Evolutionary conservation across 163 green algal genomes (phyloP), one percentile per base, ranked within the genome.

Genomic region (Chlamydomonas reinhardtii): DNA sequence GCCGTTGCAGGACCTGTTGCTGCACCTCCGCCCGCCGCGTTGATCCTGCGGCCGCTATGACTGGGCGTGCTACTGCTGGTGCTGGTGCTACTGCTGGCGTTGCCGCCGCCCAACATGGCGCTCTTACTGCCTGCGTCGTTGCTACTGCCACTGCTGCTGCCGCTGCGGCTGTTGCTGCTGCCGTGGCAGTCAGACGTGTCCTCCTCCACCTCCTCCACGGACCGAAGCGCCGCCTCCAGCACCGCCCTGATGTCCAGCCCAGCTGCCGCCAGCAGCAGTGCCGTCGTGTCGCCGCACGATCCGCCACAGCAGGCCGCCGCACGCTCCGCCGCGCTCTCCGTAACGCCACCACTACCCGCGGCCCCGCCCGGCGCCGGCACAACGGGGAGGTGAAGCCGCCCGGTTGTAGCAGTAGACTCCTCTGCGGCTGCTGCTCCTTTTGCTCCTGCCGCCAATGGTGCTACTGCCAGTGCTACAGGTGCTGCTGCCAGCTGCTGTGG

Each of bases 171-270:
- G 35, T 24, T n/a, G 35, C 35, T 27, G 72, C 25, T 2, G 39
- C 6, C 43, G 27, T 62, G 43, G 8, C 20, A 39, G 19, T 62
- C 39, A 27, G 25, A 1, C 72, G 39, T 52, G 31, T 31, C 66
- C 65, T 66, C 27, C 35, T 69, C 77, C 77, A 29, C 65, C 22
- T 43, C 77, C 3, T 68, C 43, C 43, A 84, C 54, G 20, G n/a
- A 34, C 12, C 11, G 43, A 22, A 84, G 48, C 66, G 77, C 77
- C 31, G 66, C 77, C 12, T 84, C 43, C 31, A 84, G 77, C 43
- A 84, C 39, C 29, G 66, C 31, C 1, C n/a, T 4, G 12, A 56
- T 17, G 9, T 56, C 62, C 66, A 84, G 65, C 25, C 31, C 43
- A 15, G 59, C 35, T 17, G 32, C 19, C 34, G 25, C 22, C 35